Conservation (phyloP, 2,329 filamentous ascomycete species). For the Trichoderma atrobrunneum region DNA sequence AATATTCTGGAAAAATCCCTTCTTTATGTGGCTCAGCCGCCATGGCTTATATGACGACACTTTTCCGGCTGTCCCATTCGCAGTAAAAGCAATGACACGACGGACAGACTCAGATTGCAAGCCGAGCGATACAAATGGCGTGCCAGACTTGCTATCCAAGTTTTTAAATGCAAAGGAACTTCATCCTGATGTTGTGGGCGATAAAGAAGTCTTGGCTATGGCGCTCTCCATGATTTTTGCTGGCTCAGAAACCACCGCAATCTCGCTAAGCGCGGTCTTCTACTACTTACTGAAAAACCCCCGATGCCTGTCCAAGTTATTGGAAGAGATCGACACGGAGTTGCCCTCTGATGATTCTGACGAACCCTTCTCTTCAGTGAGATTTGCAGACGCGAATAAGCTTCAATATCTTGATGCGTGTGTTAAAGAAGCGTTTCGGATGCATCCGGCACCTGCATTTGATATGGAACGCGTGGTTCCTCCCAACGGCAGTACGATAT, state of each 20-base stretch:
- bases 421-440: neutral
- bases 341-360: too few relatives aligned
- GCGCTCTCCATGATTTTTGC: neutral
- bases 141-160: too few relatives aligned
- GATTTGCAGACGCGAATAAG: too few relatives aligned
- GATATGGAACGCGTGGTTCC: neutral
- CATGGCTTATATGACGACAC: neutral
- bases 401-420: neutral
- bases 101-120: too few relatives aligned
- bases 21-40: neutral
- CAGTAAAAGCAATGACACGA: neutral
- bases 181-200: neutral
- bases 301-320: neutral
- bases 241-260: neutral
- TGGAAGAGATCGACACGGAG: too few relatives aligned
- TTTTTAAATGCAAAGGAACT: neutral
- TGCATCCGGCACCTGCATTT: neutral
- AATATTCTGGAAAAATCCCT: neutral
- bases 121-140: too few relatives aligned
- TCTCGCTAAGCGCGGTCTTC: neutral
- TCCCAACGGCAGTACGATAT: neutral
- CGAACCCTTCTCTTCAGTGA: too few relatives aligned
- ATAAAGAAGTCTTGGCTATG: neutral
- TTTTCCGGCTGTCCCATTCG: neutral
- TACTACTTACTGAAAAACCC: neutral